Evolutionary conservation across 306 rosid genomes (phyloP), one percentile per base, ranked within the genome.

Genomic region (Cicer pinnatifidum): DNA sequence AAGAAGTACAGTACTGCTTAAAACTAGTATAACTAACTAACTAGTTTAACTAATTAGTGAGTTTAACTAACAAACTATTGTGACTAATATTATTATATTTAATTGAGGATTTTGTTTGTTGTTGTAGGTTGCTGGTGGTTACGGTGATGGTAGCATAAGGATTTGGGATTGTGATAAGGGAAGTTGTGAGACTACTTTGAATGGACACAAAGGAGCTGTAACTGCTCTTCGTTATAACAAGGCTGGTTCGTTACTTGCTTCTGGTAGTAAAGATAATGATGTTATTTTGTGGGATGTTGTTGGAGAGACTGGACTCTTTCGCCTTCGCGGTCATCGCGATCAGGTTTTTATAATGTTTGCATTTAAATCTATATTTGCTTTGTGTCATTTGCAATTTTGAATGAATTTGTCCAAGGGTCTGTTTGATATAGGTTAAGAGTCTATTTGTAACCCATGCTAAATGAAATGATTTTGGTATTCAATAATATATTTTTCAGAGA

Each of bases 141-240:
- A 94, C 47, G 91, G 94, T 11, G 92, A 91, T 82, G 98, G 97
- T 4, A 85, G 91, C 82, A 81, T 94, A 46, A 84, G 96, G 78
- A 83, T 94, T 77, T 94, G 97, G 98, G 91, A 94, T 53, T 72
- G 76, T n/a, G 92, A 88, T 1, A 84, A 65, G 53, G 97, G 94
- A 77, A 81, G 86, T 13, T 88, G 94, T 69, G 98, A 93, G 75
- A 85, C 91, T 48, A 93, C 96, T 4, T 82, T 93, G 73, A 87
- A 91, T 87, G 98, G 98, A 69, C 98, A 94, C 81, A 91, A 87
- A 68, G 94, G 93, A 58, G 97, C 97, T 68, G 95, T 94, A 3
- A 85, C 92, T 50, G 89, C 89, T 46, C 92, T 94, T 76, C 83
- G 85, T 51, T 94, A 81, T 78, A 91, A 89, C 69, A 83, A 91